A percentile compares a stretch with the other conserved stretches of the same genome.
These are phyloP conservation scores for Aspergillus bertholletiae DNA, from an alignment of 495 filamentous ascomycete genomes.

Conservation along the genomic window DNA sequence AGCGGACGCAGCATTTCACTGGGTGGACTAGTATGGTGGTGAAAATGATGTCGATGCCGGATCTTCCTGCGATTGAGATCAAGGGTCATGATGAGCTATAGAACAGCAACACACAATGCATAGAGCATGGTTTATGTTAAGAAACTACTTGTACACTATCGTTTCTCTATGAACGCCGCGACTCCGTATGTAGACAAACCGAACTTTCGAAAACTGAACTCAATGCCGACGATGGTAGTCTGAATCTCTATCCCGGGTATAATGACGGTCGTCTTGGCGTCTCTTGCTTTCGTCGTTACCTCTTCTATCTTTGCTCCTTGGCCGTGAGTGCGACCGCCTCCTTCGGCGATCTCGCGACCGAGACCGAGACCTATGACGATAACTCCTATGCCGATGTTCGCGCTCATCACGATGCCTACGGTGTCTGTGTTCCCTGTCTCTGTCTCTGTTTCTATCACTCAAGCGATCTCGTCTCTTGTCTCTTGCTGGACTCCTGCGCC, in stretches of 20 bases:
- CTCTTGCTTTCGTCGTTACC: constrained; percentile 22
- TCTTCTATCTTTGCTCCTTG: constrained; percentile 29
- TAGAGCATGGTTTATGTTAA: constrained; percentile 14
- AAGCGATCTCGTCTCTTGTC: constrained; percentile 25
- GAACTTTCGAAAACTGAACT: neutral
- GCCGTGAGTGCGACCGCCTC: constrained; percentile 26
- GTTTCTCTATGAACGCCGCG: constrained; percentile 10
- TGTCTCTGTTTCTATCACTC: constrained; percentile 26
- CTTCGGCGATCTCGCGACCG: constrained; percentile 25
- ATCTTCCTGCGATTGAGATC: constrained; percentile 33
- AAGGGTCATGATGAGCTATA: constrained; percentile 42
- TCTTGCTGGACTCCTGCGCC: constrained; percentile 18
- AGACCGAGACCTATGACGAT: constrained; percentile 33
- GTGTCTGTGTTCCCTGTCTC: constrained; percentile 34
- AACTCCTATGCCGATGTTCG: constrained; percentile 31
- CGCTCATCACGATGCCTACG: constrained; percentile 32
- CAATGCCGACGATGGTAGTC: constrained; percentile 22
- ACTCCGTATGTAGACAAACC: neutral
- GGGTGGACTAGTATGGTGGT: constrained; percentile 98
- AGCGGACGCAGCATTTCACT: constrained; percentile 96
- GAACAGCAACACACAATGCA: constrained; percentile 16
- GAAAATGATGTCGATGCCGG: constrained; percentile 93
- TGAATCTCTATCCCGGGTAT: constrained; percentile 25
- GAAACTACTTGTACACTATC: constrained; percentile 12
- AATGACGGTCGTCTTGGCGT: constrained; percentile 24